Conservation (phyloP, 2,329 filamentous ascomycete genomes). For the Fusarium paranaense region DNA sequence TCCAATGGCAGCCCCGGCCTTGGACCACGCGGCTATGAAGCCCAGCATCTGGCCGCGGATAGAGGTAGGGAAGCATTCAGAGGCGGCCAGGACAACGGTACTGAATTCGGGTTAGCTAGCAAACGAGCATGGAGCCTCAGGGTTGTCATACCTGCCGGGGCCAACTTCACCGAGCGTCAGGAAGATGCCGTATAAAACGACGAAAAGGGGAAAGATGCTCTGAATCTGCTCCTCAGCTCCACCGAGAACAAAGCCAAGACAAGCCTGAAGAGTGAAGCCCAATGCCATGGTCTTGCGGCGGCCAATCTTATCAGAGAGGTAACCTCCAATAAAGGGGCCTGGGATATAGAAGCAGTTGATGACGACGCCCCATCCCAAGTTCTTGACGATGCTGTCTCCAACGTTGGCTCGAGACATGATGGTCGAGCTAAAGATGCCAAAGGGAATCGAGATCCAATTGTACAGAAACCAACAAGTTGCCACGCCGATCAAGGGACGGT, state of each 20-base stretch:
- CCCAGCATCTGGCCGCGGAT: conserved; percentile 63
- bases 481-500: conserved; percentile 60
- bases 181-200: conserved; percentile 64
- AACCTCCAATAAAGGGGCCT: conserved; percentile 59
- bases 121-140: background rate
- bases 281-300: conserved; percentile 63
- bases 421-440: conserved; percentile 66
- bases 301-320: conserved; percentile 61
- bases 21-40: conserved; percentile 59
- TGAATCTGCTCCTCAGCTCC: conserved; percentile 59
- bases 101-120: conserved; percentile 22
- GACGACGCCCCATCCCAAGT: conserved; percentile 58
- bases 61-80: conserved; percentile 62
- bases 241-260: conserved; percentile 63
- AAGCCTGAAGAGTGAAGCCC: conserved; percentile 58
- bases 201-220: conserved; percentile 60
- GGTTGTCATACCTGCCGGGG: conserved; percentile 54
- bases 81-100: conserved; percentile 54
- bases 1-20: conserved; percentile 62
- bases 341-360: conserved; percentile 65
- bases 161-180: conserved; percentile 62
- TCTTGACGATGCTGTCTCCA: conserved; percentile 55
- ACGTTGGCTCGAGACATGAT: conserved; percentile 59
- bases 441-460: conserved; percentile 67
- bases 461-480: conserved; percentile 64